Base-by-base conservation (phyloP, 2,329 filamentous ascomycete genomes). In the Fusarium setosum region DNA sequence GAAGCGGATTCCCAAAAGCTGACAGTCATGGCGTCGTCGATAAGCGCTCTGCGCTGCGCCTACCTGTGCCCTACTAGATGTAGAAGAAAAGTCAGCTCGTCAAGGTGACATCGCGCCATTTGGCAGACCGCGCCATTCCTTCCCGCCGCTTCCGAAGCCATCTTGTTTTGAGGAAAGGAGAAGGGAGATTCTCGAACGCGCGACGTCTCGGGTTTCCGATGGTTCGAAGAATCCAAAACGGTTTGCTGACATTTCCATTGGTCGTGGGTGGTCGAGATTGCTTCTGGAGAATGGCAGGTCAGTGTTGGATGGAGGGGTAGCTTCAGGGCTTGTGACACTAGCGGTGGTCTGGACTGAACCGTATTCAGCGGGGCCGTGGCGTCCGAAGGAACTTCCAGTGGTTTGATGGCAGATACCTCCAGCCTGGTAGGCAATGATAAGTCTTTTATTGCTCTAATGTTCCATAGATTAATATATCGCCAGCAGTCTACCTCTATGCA, bases 141-240 rank as follows among this genome's bases (percentile, higher is more conserved):
- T 29, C 26, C 26, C 26, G 26, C 26, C 9, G 26, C 26, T 29
- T 29, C 26, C 26, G 26, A 29, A 12, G 26, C 44, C 41, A 56
- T 41, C 24, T 48, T 48, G 15, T 51, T 51, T 55, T 63, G 45
- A 35, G 54, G 38, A 15, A 53, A 13, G 40, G 24, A 4, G 17
- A 17, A 9, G 15, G 29, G 23, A 41, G 11, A 24, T n/a, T 17
- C 20, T 26, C 40, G 40, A n/a, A 52, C 49, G 12, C 20, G 37
- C n/a, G 26, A n/a, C 37, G 63, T 67, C 59, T 64, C 63, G 61
- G 24, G 42, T 37, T 20, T n/a, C n/a, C n/a, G n/a, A 35, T 32
- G 42, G 38, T 45, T n/a, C 42, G 23, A 64, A 64, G 34, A 59
- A 55, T 48, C 23, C n/a, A n/a, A n/a, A n/a, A n/a, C n/a, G n/a